Evolutionary conservation across 495 filamentous ascomycete genomes (phyloP).

Genomic region (Hypoxylon intermedium): DNA sequence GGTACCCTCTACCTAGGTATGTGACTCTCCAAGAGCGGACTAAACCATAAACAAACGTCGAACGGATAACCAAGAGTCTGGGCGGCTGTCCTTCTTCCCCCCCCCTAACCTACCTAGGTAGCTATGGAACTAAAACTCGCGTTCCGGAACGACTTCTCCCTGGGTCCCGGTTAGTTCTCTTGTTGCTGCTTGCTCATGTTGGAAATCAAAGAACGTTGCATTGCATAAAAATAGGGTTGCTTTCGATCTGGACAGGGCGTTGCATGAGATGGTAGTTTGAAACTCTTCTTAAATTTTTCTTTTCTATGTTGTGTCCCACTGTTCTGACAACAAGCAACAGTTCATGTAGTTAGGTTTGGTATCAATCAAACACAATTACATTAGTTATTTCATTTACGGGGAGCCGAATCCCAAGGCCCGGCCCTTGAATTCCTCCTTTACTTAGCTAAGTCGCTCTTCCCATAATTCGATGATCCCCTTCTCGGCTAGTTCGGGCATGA

Average conservation of each 20-base stretch:
- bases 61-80: slow-evolving; percentile 7
- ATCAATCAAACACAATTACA: slow-evolving; percentile 35
- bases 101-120: slow-evolving; percentile 16
- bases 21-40: not conserved
- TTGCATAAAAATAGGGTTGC: slow-evolving; percentile 31
- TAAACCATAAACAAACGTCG: slow-evolving; percentile 10
- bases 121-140: too few species aligned
- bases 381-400: slow-evolving; percentile 39
- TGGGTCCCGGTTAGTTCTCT: slow-evolving; percentile 22
- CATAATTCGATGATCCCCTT: slow-evolving; percentile 74
- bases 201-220: slow-evolving; percentile 25
- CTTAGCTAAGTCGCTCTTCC: slow-evolving; percentile 71
- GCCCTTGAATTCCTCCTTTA: slow-evolving; percentile 15
- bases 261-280: slow-evolving; percentile 31
- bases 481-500: slow-evolving; percentile 85
- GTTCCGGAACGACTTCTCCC: slow-evolving; percentile 32
- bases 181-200: slow-evolving; percentile 21
- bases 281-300: slow-evolving; percentile 26
- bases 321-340: slow-evolving; percentile 15
- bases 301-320: slow-evolving; percentile 1
- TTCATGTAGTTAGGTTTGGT: slow-evolving; percentile 27
- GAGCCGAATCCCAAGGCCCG: slow-evolving; percentile 15
- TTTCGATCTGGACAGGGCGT: slow-evolving; percentile 36
- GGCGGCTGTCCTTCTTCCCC: too few species aligned
- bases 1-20: too few species aligned